Conservation (phyloP, 2,329 filamentous ascomycete species). For the Juglanconis oblonga region DNA sequence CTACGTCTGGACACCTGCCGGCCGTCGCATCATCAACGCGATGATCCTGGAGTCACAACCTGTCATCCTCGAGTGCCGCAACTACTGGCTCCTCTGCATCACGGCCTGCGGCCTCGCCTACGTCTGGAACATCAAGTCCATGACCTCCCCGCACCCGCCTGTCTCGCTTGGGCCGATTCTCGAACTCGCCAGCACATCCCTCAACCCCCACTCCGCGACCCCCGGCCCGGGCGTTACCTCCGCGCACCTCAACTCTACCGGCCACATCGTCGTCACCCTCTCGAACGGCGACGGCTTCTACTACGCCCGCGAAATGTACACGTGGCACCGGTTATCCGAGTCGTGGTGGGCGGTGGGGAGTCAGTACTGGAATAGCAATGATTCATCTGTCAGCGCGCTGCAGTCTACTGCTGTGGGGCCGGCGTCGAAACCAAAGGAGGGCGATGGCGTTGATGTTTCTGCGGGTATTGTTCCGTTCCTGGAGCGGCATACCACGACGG, state of each 20-base stretch:
- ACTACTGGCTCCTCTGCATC: slow-evolving; percentile 85
- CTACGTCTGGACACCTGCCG: slow-evolving; percentile 89
- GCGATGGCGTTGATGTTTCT: slow-evolving; percentile 61
- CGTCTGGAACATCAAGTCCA: slow-evolving; percentile 86
- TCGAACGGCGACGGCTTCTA: slow-evolving; percentile 93
- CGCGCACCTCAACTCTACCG: slow-evolving; percentile 84
- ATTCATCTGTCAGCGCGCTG: slow-evolving; percentile 80
- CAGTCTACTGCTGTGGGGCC: slow-evolving; percentile 68
- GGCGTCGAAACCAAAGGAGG: slow-evolving; percentile 45
- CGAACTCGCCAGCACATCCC: slow-evolving; percentile 77
- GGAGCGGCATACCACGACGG: slow-evolving; percentile 91
- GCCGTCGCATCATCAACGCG: slow-evolving; percentile 79
- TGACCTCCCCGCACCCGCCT: slow-evolving; percentile 83
- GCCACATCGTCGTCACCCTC: slow-evolving; percentile 82
- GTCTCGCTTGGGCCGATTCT: slow-evolving; percentile 85
- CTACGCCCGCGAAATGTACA: slow-evolving; percentile 81
- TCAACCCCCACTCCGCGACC: slow-evolving; percentile 73
- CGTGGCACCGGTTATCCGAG: slow-evolving; percentile 95
- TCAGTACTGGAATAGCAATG: slow-evolving; percentile 98
- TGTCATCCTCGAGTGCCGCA: slow-evolving; percentile 87
- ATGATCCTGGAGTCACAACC: slow-evolving; percentile 88
- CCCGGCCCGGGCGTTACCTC: slow-evolving; percentile 83
- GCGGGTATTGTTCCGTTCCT: slow-evolving; percentile 90
- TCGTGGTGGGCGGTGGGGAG: slow-evolving; percentile 97
- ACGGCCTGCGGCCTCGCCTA: slow-evolving; percentile 85